phyloP scores from a whole-genome alignment of 371 early-diverging fungal genomes.

The Rhizopus arrhizus region DNA sequence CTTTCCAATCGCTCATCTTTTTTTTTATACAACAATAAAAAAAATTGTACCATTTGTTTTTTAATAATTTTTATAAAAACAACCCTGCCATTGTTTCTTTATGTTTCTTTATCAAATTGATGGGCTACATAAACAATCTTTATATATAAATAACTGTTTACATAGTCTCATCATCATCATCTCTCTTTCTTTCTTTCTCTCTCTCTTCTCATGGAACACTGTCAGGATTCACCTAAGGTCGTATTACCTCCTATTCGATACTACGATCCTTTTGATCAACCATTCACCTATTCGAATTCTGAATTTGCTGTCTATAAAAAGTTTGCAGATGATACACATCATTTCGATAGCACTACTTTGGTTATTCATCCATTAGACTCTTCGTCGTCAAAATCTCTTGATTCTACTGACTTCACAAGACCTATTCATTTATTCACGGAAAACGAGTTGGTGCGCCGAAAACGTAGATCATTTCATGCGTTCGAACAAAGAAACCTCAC shows the following conservation, averaged over 20 bases:
- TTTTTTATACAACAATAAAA: no score
- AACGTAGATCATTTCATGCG: slow-evolving; percentile 1
- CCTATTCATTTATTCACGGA: not conserved
- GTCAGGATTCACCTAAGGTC: not conserved
- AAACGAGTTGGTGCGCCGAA: not conserved
- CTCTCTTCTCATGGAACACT: not conserved
- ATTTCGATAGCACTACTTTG: no score
- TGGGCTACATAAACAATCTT: no score
- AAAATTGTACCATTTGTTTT: no score
- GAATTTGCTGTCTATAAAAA: not conserved
- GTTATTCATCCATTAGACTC: not conserved
- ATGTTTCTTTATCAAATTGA: no score
- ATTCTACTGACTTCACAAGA: not conserved
- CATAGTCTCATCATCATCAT: not conserved
- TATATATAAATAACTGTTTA: no score
- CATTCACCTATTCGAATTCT: not conserved
- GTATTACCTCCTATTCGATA: not conserved
- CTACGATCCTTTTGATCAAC: slow-evolving; percentile 1
- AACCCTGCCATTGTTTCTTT: no score
- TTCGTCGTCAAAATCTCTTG: not conserved
- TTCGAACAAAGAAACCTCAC: not conserved
- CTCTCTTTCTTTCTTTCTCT: not conserved
- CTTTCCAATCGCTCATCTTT: no score
- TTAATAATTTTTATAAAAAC: no score
- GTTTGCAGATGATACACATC: not conserved